phyloP scores from a whole-genome alignment of 2,329 filamentous ascomycete genomes.

The Penicillium decumbens region DNA sequence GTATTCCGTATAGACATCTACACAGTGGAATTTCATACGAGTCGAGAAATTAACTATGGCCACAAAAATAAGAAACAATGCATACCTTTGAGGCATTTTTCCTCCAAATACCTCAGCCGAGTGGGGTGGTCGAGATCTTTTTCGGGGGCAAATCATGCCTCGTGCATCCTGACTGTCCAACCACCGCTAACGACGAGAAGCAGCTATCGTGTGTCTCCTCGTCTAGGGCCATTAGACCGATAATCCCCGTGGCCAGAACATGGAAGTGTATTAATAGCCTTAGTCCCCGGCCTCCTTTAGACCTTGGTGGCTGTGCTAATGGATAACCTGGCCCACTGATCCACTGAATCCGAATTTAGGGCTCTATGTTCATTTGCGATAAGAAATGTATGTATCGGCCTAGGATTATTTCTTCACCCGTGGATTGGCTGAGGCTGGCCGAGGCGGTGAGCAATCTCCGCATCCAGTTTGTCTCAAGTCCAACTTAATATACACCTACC shows the following conservation, averaged over 20 bases:
- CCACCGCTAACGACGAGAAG: neutral
- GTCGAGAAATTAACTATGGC: neutral
- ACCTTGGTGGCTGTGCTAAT: neutral
- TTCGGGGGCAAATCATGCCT: conserved; percentile 10
- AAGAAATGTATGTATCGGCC: conserved; percentile 2
- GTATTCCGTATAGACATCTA: neutral
- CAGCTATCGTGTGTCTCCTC: conserved; percentile 2
- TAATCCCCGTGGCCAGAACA: conserved; percentile 18
- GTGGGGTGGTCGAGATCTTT: conserved; percentile 11
- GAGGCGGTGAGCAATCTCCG: conserved; percentile 21
- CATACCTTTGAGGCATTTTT: conserved; percentile 11
- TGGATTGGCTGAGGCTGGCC: conserved; percentile 11
- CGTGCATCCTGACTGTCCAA: conserved; percentile 5
- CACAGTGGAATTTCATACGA: neutral
- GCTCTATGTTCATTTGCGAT: neutral
- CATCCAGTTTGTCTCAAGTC: conserved; percentile 7
- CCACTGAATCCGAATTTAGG: neutral
- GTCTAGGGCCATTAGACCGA: conserved; percentile 2
- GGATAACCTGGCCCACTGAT: neutral
- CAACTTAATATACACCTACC: neutral
- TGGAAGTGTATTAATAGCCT: conserved; percentile 17
- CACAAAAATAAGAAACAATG: conserved; percentile 2
- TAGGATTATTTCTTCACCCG: conserved; percentile 10
- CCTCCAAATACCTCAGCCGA: conserved; percentile 15
- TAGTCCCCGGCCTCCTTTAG: neutral